A percentile compares a stretch with the other conserved stretches of the same genome.
Evolutionary conservation across 2,329 filamentous ascomycete species (phyloP).

Genomic region (Eutypa lata): DNA sequence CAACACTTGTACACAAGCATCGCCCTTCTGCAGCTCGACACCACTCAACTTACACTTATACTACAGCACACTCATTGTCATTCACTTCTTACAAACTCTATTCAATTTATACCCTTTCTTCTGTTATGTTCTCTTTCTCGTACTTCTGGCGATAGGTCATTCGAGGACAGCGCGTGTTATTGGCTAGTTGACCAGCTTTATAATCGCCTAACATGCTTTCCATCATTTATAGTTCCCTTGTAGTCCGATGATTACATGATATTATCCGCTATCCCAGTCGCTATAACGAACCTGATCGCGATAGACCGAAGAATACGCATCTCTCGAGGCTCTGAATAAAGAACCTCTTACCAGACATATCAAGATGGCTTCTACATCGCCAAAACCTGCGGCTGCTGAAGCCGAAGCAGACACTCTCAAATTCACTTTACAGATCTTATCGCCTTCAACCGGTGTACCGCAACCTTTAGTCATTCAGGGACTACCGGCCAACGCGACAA

Average conservation of each 20-base stretch:
- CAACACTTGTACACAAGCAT: background rate
- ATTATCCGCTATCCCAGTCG: background rate
- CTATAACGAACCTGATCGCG: background rate
- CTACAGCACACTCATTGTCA: background rate
- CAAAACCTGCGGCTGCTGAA: conserved; percentile 22
- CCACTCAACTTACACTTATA: background rate
- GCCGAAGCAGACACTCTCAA: conserved; percentile 27
- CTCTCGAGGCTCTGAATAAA: background rate
- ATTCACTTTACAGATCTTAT: conserved; percentile 57
- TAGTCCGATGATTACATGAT: background rate
- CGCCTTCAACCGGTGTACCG: conserved; percentile 53
- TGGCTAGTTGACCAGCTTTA: background rate
- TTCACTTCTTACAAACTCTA: background rate
- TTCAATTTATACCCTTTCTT: background rate
- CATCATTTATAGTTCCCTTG: background rate
- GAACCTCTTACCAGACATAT: no score
- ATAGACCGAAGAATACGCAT: background rate
- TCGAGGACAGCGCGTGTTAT: background rate
- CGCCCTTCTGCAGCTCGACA: background rate
- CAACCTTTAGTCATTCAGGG: conserved; percentile 47
- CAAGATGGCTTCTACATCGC: conserved; percentile 39
- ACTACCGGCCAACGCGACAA: conserved; percentile 48
- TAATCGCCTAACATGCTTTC: background rate
- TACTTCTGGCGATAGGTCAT: no score
- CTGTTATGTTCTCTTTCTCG: no score